Conservation (phyloP, 345 rosid species). For the Barbarea vulgaris region DNA sequence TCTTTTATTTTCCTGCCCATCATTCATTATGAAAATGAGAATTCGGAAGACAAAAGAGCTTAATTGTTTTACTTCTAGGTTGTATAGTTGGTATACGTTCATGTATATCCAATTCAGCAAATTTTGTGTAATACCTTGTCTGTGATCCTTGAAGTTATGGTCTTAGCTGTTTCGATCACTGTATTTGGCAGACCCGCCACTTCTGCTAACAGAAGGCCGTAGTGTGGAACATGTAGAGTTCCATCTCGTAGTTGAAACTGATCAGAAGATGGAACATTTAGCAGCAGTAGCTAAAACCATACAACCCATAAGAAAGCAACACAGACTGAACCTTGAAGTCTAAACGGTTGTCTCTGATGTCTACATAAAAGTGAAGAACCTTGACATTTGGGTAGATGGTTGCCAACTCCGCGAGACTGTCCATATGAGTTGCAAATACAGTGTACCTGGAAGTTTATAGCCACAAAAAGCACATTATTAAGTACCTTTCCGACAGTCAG, state of each 20-base stretch:
- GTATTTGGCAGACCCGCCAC: slow-evolving; percentile 84
- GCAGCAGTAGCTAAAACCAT: slow-evolving; percentile 6
- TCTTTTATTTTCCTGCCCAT: slow-evolving; percentile 58
- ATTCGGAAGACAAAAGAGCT: neutral
- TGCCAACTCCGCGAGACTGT: slow-evolving; percentile 77
- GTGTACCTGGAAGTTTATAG: slow-evolving; percentile 61
- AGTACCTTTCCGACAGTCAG: neutral
- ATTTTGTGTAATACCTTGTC: slow-evolving; percentile 51
- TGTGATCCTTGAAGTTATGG: slow-evolving; percentile 66
- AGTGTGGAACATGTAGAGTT: slow-evolving; percentile 69
- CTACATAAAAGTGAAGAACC: slow-evolving; percentile 80
- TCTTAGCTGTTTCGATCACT: slow-evolving; percentile 79
- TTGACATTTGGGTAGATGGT: slow-evolving; percentile 85
- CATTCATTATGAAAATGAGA: neutral
- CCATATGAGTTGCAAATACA: slow-evolving; percentile 89
- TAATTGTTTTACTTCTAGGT: neutral
- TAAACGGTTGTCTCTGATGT: slow-evolving; percentile 64
- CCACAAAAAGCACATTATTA: neutral
- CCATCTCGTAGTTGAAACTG: slow-evolving; percentile 91
- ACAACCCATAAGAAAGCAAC: neutral
- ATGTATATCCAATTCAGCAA: neutral
- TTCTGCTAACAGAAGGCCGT: slow-evolving; percentile 83
- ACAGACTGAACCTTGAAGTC: slow-evolving; percentile 74
- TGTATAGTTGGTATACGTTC: neutral
- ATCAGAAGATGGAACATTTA: slow-evolving; percentile 9